Base-by-base conservation (phyloP, 2,329 filamentous ascomycete species). In the Neurospora crassa region DNA sequence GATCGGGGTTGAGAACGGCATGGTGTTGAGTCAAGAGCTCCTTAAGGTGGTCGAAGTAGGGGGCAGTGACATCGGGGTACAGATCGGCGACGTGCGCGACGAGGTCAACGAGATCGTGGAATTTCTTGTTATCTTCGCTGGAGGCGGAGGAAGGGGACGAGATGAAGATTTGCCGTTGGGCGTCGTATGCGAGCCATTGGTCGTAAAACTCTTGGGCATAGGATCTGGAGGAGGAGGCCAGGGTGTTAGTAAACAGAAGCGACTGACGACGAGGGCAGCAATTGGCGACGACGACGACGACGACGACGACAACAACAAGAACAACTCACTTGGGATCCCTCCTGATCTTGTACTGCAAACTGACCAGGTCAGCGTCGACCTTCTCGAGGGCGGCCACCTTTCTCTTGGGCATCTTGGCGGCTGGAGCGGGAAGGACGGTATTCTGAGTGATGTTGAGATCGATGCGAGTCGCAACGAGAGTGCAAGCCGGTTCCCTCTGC, bases 301-400 rank as follows among this genome's bases (percentile, higher is more conserved):
- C n/a, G 53, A 24, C 24, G 53, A 63, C 53, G 7, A 37, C 53
- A 37, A n/a, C 14, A 63, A n/a, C 53, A n/a, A 63, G 11, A 37
- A 11, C 7, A 37, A 63, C 88, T 79, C 85, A 92, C 86, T 90
- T 88, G 67, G 94, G 93, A 82, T 97, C 94, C 80, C 91, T 88
- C 75, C 91, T 89, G 79, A 97, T 94, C 83, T 97, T 97, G 84
- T 97, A 93, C 80, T 97, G 94, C 69, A 97, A 84, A 82, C 91
- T 96, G 74, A 93, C 90, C 87, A 96, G 85, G 82, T 97, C 93
- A 42, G 94, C 94, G 79, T 97, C 94, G 76, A 97, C 90, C 87
- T 97, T 97, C 83, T 97, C 94, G 81, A 97, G 89, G 73, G 94
- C 94, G 71, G 92, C 93, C 72, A 97, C 88, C 84, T 96, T 96